Evolutionary conservation across 495 filamentous ascomycete genomes (phyloP).

Genomic region (Aspergillus sparsus): DNA sequence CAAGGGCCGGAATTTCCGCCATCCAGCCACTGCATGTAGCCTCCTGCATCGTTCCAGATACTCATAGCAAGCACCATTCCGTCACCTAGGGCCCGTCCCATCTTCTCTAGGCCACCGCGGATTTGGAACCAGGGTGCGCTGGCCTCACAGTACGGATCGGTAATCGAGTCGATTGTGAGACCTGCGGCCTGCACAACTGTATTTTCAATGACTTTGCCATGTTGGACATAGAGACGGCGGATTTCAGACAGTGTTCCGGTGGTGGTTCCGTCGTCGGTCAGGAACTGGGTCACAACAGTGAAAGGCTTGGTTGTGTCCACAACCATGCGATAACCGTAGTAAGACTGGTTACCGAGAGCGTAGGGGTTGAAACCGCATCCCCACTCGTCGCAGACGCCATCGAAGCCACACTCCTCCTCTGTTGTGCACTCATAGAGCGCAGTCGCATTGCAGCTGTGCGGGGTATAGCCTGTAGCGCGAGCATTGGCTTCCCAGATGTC

Average conservation of each 20-base stretch:
- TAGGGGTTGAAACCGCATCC: slow-evolving; percentile 69
- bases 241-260: slow-evolving; percentile 55
- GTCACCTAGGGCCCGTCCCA: slow-evolving; percentile 43
- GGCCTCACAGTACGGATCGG: slow-evolving; percentile 25
- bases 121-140: slow-evolving; percentile 20
- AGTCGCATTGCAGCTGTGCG: slow-evolving; percentile 51
- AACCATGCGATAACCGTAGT: slow-evolving; percentile 54
- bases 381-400: slow-evolving; percentile 63
- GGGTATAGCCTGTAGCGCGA: slow-evolving; percentile 55
- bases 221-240: slow-evolving; percentile 61
- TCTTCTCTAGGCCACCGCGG: slow-evolving; percentile 33
- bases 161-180: slow-evolving; percentile 25
- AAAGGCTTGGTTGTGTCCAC: slow-evolving; percentile 64
- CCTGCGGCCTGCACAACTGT: slow-evolving; percentile 25
- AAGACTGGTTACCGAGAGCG: slow-evolving; percentile 52
- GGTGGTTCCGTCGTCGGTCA: slow-evolving; percentile 48
- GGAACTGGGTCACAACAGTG: slow-evolving; percentile 69
- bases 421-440: slow-evolving; percentile 50
- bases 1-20: slow-evolving; percentile 59
- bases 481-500: slow-evolving; percentile 67
- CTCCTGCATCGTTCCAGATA: slow-evolving; percentile 61
- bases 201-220: slow-evolving; percentile 55
- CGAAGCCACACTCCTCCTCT: slow-evolving; percentile 40
- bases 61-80: slow-evolving; percentile 68
- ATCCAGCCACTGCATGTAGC: slow-evolving; percentile 67